Base-by-base conservation (phyloP, 169 alveolate species). In the Plasmodium blacklocki region DNA sequence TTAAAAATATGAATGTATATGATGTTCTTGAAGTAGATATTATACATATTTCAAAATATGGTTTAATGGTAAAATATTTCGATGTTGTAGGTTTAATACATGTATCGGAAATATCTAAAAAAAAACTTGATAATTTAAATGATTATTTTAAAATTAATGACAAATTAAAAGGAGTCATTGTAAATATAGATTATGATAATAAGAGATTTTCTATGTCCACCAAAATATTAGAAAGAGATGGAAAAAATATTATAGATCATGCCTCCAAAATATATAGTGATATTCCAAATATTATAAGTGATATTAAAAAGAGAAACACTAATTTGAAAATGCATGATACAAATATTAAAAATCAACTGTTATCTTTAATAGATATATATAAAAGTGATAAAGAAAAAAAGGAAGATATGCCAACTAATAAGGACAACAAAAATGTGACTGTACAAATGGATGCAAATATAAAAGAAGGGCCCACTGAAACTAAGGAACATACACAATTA, bases 11-110 rank as follows among this genome's bases (percentile, higher is more conserved):
- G 21, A 83, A 83, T 50, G 70, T 83, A 14, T 83, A 83, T 60
- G 91, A 83, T 68, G 45, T 67, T 5, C 47, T 83, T 29, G 73
- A 83, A 18, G 91, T 67, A 9, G 85, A 83, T 49, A 68, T 83
- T 83, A 83, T 83, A 83, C 91, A 83, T 63, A 68, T 83, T 49
- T 83, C 91, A 12, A 83, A 83, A 58, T 83, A 83, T 50, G 91
- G 91, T 21, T n/a, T 83, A n/a, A 83, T 83, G 91, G 91, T 83
- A 29, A 83, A 83, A 83, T 83, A 62, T 72, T 43, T 56, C 12
- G 91, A 83, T 68, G 59, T 83, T 39, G 91, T 83, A 54, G 91
- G 91, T 0, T 50, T 83, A 49, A 83, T 83, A 19, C 91, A 83
- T 32, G 45, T 83, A 39, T 83, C 91, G 0, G 91, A 83, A 39